phyloP scores from a whole-genome alignment of 2,329 filamentous ascomycete species.

The Clonostachys solani region DNA sequence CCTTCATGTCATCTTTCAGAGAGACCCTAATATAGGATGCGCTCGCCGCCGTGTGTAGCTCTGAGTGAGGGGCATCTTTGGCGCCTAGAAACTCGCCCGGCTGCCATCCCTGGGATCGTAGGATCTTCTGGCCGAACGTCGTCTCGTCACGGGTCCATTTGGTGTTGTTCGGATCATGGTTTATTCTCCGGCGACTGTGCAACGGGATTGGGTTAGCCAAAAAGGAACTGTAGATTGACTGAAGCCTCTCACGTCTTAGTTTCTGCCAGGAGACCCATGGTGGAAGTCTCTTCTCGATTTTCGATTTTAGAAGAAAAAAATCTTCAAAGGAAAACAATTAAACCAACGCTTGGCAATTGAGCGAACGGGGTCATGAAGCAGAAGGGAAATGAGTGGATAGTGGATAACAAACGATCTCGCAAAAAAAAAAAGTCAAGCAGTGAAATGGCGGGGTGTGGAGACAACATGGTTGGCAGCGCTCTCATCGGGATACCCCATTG shows the following conservation, averaged over 20 bases:
- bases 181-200: slow-evolving; percentile 60
- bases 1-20: slow-evolving; percentile 87
- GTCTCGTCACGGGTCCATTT: slow-evolving; percentile 81
- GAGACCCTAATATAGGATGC: slow-evolving; percentile 80
- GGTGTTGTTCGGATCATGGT: slow-evolving; percentile 92
- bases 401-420: no score
- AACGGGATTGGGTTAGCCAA: not conserved
- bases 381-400: no score
- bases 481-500: slow-evolving; percentile 20
- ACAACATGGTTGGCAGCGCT: not conserved
- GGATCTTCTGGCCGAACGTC: slow-evolving; percentile 85
- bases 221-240: not conserved
- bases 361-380: no score
- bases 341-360: not conserved
- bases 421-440: slow-evolving; percentile 17
- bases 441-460: slow-evolving; percentile 12
- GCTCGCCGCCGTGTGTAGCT: slow-evolving; percentile 74
- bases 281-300: slow-evolving; percentile 4
- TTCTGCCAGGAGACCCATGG: slow-evolving; percentile 30
- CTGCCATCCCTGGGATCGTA: slow-evolving; percentile 85
- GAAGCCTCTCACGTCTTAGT: slow-evolving; percentile 19
- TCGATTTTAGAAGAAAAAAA: no score
- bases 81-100: slow-evolving; percentile 81
- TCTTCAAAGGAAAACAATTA: no score
- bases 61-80: slow-evolving; percentile 68